Evolutionary conservation across 1,139 yeast species (phyloP), one percentile per base, ranked within the genome.

Genomic region (Scheffersomyces stambukii): DNA sequence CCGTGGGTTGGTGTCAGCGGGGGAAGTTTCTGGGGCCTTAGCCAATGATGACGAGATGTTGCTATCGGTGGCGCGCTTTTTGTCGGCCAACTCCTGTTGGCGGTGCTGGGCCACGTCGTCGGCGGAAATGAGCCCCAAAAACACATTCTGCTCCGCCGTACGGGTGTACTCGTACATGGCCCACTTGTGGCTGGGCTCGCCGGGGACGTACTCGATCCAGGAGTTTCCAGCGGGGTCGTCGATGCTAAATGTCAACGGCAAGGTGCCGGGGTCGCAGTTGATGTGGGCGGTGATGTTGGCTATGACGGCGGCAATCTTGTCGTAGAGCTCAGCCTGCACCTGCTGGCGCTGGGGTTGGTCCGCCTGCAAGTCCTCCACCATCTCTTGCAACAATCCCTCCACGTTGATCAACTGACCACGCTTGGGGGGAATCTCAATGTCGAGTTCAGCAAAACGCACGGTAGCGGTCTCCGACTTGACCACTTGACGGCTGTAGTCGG

Each of bases 221-320:
- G 97, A 89, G 60, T 93, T 91, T 13, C 99, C 99, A 1, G 96
- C 76, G 19, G 98, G 97, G 58, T 91, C 99, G 54, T 89, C 96
- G 12, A 88, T 61, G 11, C 75, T 67, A 30, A 93, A 72, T 0
- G 95, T 84, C 39, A 91, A 53, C 2, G 98, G 98, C 36, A 88
- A 60, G 9, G 75, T 70, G 20, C 73, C 77, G 32, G 73, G 74
- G 34, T 78, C 78, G 34, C 86, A 91, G 15, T 70, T 68, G 16
- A 85, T 63, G 33, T 70, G 75, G 6, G 70, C 57, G 36, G 66
- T 58, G 21, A 88, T 78, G 45, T 75, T 81, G 17, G 48, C 54
- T 35, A 88, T 70, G 35, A 91, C 81, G 20, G 63, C 75, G 29
- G 76, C 81, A 42, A 91, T 86, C 58, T 88, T 81, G 32, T 71